Conservation (phyloP, 768 basidiomycete genomes). For the Clitopilus hobsonii region DNA sequence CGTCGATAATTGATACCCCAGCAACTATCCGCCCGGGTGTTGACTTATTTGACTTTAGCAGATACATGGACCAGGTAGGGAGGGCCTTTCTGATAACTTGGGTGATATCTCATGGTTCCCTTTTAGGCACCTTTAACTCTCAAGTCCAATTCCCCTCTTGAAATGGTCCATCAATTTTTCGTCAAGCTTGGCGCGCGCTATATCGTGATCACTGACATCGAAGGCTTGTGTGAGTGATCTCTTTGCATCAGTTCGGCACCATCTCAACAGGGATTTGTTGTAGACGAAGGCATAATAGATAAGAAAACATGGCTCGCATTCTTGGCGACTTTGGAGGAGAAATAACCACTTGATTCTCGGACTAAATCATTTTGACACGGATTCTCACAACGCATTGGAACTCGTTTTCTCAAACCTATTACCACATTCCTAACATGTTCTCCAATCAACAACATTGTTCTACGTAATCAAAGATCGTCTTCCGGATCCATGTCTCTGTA, state of each 20-base stretch:
- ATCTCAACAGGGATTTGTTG: neutral
- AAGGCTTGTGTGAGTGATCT: slow-evolving; percentile 67
- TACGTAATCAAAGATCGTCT: slow-evolving; percentile 10
- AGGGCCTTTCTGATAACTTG: neutral
- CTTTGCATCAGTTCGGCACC: neutral
- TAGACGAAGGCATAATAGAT: slow-evolving; percentile 88
- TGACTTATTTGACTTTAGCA: slow-evolving; percentile 76
- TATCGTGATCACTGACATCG: slow-evolving; percentile 76
- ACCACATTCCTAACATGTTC: too few species aligned
- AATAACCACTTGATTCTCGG: neutral
- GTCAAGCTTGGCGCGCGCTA: slow-evolving; percentile 91
- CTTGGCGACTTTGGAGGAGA: slow-evolving; percentile 66
- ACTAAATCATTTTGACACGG: neutral
- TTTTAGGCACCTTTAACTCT: slow-evolving; percentile 82
- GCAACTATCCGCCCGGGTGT: slow-evolving; percentile 17
- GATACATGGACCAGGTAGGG: slow-evolving; percentile 85
- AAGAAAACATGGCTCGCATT: slow-evolving; percentile 95
- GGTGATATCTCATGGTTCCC: neutral
- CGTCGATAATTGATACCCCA: slow-evolving; percentile 50
- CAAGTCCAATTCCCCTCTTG: slow-evolving; percentile 79
- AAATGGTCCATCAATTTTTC: slow-evolving; percentile 91
- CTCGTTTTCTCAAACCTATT: slow-evolving; percentile 4
- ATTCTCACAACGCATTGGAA: neutral
- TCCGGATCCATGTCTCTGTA: too few species aligned
- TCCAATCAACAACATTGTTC: too few species aligned